Base-by-base conservation (phyloP, 495 filamentous ascomycete genomes). In the Talaromyces adpressus region DNA sequence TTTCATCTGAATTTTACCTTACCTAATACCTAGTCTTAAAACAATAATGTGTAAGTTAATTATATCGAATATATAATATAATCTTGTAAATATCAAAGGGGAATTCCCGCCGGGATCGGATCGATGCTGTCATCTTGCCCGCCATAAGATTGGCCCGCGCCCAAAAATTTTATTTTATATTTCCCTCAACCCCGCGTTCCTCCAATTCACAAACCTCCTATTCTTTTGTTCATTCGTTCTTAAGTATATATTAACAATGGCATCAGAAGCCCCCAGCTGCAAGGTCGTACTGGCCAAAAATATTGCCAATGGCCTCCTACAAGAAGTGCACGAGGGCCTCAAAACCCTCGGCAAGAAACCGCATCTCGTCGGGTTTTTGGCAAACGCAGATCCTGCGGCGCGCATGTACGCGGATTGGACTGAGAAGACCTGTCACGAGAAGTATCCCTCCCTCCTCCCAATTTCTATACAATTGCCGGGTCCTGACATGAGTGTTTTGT, bases 331-430 rank as follows among this genome's bases (percentile, higher is more conserved):
- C 54, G 82, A 88, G 27, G 88, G 86, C 2, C 74, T 97, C 53
- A 79, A 82, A 68, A 87, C 84, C 56, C 77, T 96, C 57, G 80
- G 86, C 72, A 77, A 77, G 59, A 82, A 84, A 68, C 93, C 94
- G 52, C 83, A 89, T 60, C 80, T 98, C 25, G 90, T 93, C 18
- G 94, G 93, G 30, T 96, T 97, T 75, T 82, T 98, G 61, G 91
- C 94, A 58, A 97, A 96, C 72, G 80, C 84, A 64, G 94, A 98
- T 76, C 92, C 92, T 45, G 90, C 91, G 18, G 94, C 93, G 36
- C 79, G 86, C 63, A 91, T 94, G 80, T 98, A 98, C 73, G 94
- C 94, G 62, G 89, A 96, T 70, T 96, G 91, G 92, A 96, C 92
- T n/a, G 87, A 88, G 71, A 96, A 96, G 81, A 97, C 94, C 3